Evolutionary conservation across 2,329 filamentous ascomycete genomes (phyloP).

Genomic region (Sarocladium brachiariae): DNA sequence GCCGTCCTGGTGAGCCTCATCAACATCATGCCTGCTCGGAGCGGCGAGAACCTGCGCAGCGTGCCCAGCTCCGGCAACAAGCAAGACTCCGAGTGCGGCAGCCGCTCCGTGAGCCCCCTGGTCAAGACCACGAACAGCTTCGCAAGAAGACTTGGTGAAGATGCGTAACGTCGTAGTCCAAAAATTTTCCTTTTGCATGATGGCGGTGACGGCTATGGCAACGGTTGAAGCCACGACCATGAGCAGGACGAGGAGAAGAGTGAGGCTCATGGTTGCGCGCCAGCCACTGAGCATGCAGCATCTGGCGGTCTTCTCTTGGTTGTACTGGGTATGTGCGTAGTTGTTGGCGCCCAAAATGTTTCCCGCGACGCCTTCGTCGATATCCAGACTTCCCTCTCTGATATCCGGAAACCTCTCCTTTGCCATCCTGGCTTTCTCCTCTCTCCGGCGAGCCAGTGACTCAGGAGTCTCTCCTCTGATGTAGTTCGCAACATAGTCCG

Average conservation of each 20-base stretch:
- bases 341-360: not conserved
- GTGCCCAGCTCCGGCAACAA: constrained; percentile 46
- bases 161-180: constrained; percentile 30
- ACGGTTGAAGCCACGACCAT: constrained; percentile 32
- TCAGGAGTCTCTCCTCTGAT: constrained; percentile 50
- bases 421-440: constrained; percentile 18
- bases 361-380: constrained; percentile 6
- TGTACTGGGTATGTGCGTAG: constrained; percentile 20
- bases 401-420: constrained; percentile 21
- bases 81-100: constrained; percentile 34
- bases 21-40: constrained; percentile 43
- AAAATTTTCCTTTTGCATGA: not conserved
- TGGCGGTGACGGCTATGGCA: constrained; percentile 22
- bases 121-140: constrained; percentile 27
- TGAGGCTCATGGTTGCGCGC: constrained; percentile 19
- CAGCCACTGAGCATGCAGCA: constrained; percentile 37
- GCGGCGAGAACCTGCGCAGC: constrained; percentile 47
- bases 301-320: constrained; percentile 21
- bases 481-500: constrained; percentile 50
- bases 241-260: constrained; percentile 31
- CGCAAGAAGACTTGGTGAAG: constrained; percentile 34
- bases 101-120: constrained; percentile 37
- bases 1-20: constrained; percentile 36
- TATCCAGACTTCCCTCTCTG: constrained; percentile 8
- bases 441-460: constrained; percentile 38